These are phyloP conservation scores for Alternaria sp. DNA, from an alignment of 2,329 filamentous ascomycete genomes.

Conservation along the genomic window DNA sequence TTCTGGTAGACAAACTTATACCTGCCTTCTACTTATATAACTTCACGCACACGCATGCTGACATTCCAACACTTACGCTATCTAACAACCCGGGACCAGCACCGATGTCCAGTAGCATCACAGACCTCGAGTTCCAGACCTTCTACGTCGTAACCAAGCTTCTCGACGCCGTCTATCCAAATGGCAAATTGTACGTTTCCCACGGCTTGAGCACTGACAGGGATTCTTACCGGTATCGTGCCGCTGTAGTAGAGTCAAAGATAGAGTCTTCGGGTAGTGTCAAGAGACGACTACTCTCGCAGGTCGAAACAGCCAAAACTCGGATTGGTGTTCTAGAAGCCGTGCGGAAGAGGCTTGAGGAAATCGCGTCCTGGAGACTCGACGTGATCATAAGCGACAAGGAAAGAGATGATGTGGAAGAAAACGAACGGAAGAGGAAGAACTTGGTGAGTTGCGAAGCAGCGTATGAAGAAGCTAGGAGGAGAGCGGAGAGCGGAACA, in stretches of 20 bases:
- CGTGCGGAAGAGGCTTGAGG: background rate
- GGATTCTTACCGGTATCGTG: background rate
- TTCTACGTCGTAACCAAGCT: background rate
- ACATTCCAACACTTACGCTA: background rate
- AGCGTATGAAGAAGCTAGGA: background rate
- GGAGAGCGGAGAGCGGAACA: background rate
- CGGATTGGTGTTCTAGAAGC: background rate
- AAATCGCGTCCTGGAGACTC: background rate
- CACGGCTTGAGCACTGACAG: background rate
- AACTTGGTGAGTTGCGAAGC: background rate
- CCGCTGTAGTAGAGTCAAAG: background rate
- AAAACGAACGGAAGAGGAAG: background rate
- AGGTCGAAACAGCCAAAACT: background rate
- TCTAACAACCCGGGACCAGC: background rate
- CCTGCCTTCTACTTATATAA: background rate
- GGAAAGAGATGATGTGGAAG: background rate
- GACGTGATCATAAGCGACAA: background rate
- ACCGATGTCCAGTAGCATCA: background rate
- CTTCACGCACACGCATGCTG: background rate
- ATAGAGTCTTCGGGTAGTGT: background rate
- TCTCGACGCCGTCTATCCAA: background rate
- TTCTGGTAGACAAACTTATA: background rate
- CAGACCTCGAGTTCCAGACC: background rate
- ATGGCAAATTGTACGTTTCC: background rate
- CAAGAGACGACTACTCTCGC: background rate